Conservation (phyloP, 768 basidiomycete genomes). For the Agaricus bisporus region DNA sequence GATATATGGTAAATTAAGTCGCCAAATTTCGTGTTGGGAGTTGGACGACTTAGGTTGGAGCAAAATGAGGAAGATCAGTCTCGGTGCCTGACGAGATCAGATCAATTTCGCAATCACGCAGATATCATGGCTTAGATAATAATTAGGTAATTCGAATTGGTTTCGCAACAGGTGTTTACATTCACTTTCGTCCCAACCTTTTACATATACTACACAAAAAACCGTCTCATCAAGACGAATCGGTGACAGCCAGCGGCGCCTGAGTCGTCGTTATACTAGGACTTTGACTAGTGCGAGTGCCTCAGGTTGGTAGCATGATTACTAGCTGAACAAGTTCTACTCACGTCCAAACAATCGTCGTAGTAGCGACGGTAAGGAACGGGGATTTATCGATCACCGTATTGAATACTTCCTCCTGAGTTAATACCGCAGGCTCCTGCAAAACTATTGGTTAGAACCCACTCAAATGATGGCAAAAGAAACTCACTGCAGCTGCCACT, state of each 20-base stretch:
- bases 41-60: no score
- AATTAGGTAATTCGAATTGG: no score
- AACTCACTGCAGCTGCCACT: neutral
- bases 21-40: no score
- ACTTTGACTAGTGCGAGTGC: neutral
- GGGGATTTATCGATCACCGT: neutral
- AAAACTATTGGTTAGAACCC: neutral
- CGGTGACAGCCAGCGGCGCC: neutral
- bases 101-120: no score
- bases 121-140: no score
- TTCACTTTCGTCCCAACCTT: no score
- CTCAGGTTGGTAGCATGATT: neutral
- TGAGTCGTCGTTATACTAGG: neutral
- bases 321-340: neutral
- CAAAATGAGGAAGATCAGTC: no score
- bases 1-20: no score
- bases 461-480: neutral
- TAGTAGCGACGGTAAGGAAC: neutral
- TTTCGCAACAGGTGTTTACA: no score
- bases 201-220: neutral
- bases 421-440: neutral
- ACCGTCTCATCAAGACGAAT: neutral
- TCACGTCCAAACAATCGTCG: slow-evolving; percentile 5
- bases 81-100: no score
- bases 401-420: neutral